Evolutionary conservation across 257 asterid species (phyloP).

Genomic region (Parsonsia alboflavescens): DNA sequence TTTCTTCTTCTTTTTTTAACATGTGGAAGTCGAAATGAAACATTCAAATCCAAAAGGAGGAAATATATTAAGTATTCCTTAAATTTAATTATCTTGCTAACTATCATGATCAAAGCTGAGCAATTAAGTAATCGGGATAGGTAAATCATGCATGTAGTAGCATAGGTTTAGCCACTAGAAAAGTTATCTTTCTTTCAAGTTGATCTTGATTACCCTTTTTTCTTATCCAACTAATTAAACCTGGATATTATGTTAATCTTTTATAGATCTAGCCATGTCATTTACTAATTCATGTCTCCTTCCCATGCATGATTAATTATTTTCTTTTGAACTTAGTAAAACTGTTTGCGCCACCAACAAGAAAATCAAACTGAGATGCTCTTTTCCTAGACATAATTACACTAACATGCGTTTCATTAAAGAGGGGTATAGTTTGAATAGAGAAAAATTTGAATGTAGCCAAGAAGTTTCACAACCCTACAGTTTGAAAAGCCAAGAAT

Average conservation of each 20-base stretch:
- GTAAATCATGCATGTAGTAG: neutral
- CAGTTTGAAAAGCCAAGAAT: conserved; percentile 10
- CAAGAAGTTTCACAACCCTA: conserved; percentile 10
- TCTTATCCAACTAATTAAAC: neutral
- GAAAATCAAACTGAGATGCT: neutral
- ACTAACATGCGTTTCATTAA: neutral
- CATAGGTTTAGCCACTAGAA: neutral
- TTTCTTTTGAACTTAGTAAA: too few relatives aligned
- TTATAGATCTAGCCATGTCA: neutral
- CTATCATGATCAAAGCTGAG: neutral
- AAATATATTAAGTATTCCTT: too few relatives aligned
- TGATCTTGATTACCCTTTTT: conserved; percentile 5
- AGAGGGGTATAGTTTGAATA: neutral
- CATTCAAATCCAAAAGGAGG: too few relatives aligned
- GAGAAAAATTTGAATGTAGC: conserved; percentile 10
- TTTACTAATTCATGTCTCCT: neutral
- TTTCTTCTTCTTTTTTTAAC: too few relatives aligned
- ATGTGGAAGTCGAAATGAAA: too few relatives aligned
- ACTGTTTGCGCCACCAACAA: neutral
- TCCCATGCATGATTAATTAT: neutral
- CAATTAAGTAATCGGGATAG: neutral
- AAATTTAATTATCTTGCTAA: neutral
- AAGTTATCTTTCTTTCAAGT: neutral
- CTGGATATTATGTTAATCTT: neutral
- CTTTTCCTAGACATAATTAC: conserved; percentile 6